A percentile compares a stretch with the other conserved stretches of the same genome.
Evolutionary conservation across 2,329 filamentous ascomycete genomes (phyloP).

Genomic region (Trichoderma cornu-damae): DNA sequence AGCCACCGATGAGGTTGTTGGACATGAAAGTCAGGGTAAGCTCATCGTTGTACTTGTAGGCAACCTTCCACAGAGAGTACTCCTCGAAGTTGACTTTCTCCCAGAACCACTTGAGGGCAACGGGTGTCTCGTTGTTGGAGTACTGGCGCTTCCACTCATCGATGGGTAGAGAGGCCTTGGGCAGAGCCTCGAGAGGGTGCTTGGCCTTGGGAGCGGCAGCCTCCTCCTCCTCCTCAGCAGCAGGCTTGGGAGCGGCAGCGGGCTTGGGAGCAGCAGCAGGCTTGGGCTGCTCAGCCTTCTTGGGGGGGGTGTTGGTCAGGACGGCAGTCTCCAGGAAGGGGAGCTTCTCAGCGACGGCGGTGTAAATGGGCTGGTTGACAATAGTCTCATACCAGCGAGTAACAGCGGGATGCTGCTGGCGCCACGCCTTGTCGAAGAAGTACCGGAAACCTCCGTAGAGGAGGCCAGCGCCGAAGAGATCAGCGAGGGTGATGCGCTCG

Average conservation of each 20-base stretch:
- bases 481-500: constrained; percentile 94
- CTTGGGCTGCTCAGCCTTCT: constrained; percentile 72
- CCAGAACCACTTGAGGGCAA: constrained; percentile 96
- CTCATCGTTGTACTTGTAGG: constrained; percentile 99
- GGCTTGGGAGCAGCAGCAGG: constrained; percentile 57
- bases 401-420: constrained; percentile 73
- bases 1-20: constrained; percentile 95
- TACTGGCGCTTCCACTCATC: constrained; percentile 99
- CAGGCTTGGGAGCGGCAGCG: constrained; percentile 35
- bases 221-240: constrained; percentile 29
- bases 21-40: constrained; percentile 98
- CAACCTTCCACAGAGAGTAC: constrained; percentile 89
- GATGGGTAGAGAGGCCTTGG: constrained; percentile 72
- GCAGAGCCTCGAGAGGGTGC: constrained; percentile 86
- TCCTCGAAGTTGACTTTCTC: constrained; percentile 89
- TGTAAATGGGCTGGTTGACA: constrained; percentile 87
- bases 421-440: constrained; percentile 91
- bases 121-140: constrained; percentile 88
- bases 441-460: constrained; percentile 84
- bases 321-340: constrained; percentile 79
- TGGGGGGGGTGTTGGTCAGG: constrained; percentile 62
- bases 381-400: constrained; percentile 94
- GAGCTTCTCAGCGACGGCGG: constrained; percentile 68
- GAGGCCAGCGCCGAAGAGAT: constrained; percentile 77
- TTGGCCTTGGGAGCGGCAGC: constrained; percentile 74